A percentile compares a stretch with the other conserved stretches of the same genome.
Evolutionary conservation across 176 grass and related monocot genomes (phyloP).

Genomic region (Carex pumila): DNA sequence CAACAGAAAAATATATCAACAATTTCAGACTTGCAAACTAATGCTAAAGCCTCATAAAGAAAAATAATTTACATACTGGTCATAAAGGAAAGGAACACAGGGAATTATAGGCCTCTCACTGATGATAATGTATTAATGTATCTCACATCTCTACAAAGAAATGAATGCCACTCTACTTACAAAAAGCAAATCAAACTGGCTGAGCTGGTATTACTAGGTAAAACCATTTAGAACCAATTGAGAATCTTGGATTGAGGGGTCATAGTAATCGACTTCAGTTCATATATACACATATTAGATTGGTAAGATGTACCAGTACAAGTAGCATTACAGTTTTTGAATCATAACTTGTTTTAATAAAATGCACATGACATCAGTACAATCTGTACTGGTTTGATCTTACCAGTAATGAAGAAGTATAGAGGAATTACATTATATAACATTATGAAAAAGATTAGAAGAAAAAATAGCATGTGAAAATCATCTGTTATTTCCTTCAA

Average conservation of each 20-base stretch:
- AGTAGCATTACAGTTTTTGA: background rate
- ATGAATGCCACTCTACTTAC: too few relatives aligned
- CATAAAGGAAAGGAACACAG: background rate
- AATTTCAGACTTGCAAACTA: background rate
- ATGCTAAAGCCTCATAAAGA: background rate
- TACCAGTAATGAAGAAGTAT: background rate
- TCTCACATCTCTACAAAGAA: too few relatives aligned
- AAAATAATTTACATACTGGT: background rate
- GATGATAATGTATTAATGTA: too few relatives aligned
- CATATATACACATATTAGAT: background rate
- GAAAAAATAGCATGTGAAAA: background rate
- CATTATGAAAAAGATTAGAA: background rate
- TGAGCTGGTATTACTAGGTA: background rate
- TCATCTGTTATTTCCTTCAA: background rate
- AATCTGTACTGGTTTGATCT: background rate
- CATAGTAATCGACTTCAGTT: background rate
- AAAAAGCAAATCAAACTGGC: background rate
- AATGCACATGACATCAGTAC: background rate
- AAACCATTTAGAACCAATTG: background rate
- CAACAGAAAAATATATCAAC: background rate
- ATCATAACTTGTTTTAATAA: background rate
- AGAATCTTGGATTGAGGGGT: background rate
- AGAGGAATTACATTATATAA: conserved; percentile 6
- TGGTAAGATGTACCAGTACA: background rate
- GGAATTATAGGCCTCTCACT: background rate